Base-by-base conservation (phyloP, 2,329 filamentous ascomycete species). In the Trichoderma hamatum region DNA sequence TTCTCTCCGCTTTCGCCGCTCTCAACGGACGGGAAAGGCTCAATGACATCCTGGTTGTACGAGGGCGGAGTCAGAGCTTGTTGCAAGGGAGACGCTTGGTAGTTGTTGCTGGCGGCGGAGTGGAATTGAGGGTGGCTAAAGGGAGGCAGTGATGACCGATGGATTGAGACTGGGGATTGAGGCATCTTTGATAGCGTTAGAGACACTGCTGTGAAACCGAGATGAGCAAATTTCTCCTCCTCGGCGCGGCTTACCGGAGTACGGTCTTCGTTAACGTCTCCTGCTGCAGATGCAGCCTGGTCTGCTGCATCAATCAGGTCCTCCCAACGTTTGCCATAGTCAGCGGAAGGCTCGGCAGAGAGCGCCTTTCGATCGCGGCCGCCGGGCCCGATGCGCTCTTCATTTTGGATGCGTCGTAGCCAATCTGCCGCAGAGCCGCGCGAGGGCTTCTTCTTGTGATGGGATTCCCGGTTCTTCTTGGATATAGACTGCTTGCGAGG, bases 301-400 rank as follows among this genome's bases (percentile, higher is more conserved):
- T 82, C 81, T 46, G 92, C 95, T 64, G 95, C 95, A 80, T 97
- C 94, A 72, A 98, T 96, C 70, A 98, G 85, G 79, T 98, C 95
- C 80, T 97, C 93, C 96, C 95, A 98, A 75, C 95, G 87, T 82
- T 96, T 97, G 72, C 93, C 94, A 80, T 92, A 92, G 70, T 92
- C 90, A 24, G 88, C 89, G 68, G 90, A 88, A 28, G 94, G 94
- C 80, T 97, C 95, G 52, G 92, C 92, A 19, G 93, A 97, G 73
- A 92, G 87, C 68, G 93, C 92, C 81, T 97, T 97, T 71, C 92
- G 88, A 75, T 93, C 89, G 74, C 90, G 89, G 69, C 90, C 87
- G 76, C 83, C 84, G 14, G 84, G 83, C 71, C 91, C 90, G 72
- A 93, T 84, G 71, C 91, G 87, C 68, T 88, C 85, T 56, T 88